Percentiles rank a stretch among this genome's conserved stretches.
Evolutionary conservation across 2,329 filamentous ascomycete species (phyloP).

Genomic region (Fusarium penzigii): DNA sequence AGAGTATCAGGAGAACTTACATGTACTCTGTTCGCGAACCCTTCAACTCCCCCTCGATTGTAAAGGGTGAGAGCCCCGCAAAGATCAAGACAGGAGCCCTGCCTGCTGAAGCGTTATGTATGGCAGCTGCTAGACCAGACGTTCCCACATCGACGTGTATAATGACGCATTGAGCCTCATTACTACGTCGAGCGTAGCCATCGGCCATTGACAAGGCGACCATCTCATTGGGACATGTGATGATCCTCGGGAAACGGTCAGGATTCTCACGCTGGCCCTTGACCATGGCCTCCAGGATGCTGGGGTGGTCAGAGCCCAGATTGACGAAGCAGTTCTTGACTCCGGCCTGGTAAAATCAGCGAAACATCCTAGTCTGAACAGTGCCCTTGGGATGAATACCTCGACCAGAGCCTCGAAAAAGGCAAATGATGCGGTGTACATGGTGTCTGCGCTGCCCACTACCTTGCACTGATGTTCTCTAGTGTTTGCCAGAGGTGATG

Average conservation of each 20-base stretch:
- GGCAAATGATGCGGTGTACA: conserved; percentile 73
- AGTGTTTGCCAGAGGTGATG: too few relatives aligned
- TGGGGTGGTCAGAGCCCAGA: conserved; percentile 68
- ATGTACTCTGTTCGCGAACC: conserved; percentile 78
- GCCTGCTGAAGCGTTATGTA: conserved; percentile 75
- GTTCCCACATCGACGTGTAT: conserved; percentile 81
- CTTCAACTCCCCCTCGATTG: conserved; percentile 72
- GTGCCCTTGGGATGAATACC: conserved; percentile 3
- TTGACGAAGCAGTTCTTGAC: conserved; percentile 62
- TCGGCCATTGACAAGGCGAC: conserved; percentile 82
- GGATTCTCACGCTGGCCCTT: conserved; percentile 55
- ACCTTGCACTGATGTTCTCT: too few relatives aligned
- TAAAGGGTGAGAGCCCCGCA: conserved; percentile 74
- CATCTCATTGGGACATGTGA: conserved; percentile 54
- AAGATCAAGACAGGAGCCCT: conserved; percentile 75
- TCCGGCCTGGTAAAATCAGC: conserved; percentile 39
- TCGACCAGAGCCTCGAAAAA: conserved; percentile 80
- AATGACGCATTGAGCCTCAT: conserved; percentile 73
- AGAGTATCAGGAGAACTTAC: too few relatives aligned
- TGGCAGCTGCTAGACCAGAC: conserved; percentile 71
- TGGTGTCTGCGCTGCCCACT: too few relatives aligned
- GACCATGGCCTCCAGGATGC: conserved; percentile 76
- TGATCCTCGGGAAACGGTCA: conserved; percentile 2
- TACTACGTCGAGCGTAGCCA: conserved; percentile 71
- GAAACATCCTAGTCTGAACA: not conserved